Evolutionary conservation across 228 moss, liverwort and hornwort genomes (phyloP).

Genomic region (Sphagnum fallax): DNA sequence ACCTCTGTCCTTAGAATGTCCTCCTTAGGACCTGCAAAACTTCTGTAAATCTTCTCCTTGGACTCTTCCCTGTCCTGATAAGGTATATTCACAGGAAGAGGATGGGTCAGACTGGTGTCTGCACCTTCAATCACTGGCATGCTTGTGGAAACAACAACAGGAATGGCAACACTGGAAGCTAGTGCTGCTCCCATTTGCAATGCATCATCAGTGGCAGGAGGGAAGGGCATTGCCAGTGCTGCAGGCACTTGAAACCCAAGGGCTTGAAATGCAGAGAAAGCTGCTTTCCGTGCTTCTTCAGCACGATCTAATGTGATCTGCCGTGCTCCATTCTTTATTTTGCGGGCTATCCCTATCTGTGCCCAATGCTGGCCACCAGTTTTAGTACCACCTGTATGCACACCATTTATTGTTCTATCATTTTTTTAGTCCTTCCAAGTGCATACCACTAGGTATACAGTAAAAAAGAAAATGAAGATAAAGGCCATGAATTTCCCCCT

Average conservation of each 20-base stretch:
- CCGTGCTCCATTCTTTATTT: constrained; percentile 78
- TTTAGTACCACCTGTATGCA: constrained; percentile 49
- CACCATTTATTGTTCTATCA: neutral
- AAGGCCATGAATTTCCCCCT: no score
- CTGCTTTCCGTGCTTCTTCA: constrained; percentile 82
- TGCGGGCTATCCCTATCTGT: constrained; percentile 67
- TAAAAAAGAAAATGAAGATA: no score
- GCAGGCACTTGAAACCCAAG: constrained; percentile 73
- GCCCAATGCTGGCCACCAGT: constrained; percentile 63
- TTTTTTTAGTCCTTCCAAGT: neutral
- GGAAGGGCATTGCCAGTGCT: constrained; percentile 30
- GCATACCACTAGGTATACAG: neutral
- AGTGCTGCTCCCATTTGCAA: constrained; percentile 7
- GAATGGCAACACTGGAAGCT: constrained; percentile 13
- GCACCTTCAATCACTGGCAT: constrained; percentile 1
- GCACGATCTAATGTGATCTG: constrained; percentile 76
- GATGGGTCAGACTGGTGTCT: neutral
- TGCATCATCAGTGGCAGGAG: constrained; percentile 17
- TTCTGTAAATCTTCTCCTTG: neutral
- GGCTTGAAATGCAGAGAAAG: constrained; percentile 86
- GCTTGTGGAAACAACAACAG: constrained; percentile 9
- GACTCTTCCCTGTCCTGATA: constrained; percentile 1
- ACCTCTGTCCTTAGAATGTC: constrained; percentile 15
- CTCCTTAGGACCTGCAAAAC: constrained; percentile 5
- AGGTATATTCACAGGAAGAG: constrained; percentile 3